Evolutionary conservation across 768 basidiomycete genomes (phyloP).

Genomic region (Calocera cornea): DNA sequence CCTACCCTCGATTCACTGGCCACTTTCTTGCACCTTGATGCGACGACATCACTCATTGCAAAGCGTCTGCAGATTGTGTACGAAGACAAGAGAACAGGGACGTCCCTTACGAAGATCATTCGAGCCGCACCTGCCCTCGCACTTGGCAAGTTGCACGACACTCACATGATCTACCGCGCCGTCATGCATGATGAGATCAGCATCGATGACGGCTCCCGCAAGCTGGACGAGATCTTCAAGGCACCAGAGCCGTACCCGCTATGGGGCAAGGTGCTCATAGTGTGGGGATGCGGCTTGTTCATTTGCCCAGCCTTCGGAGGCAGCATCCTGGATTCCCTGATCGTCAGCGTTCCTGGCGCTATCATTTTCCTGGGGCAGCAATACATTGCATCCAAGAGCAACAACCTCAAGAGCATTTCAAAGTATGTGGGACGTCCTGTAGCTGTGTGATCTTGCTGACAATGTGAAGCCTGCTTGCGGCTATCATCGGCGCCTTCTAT

Average conservation of each 20-base stretch:
- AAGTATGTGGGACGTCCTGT: slow-evolving; percentile 43
- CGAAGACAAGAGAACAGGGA: not conserved
- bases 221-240: slow-evolving; percentile 48
- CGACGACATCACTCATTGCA: slow-evolving; percentile 19
- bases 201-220: slow-evolving; percentile 56
- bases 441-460: slow-evolving; percentile 11
- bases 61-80: not conserved
- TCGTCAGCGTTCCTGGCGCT: slow-evolving; percentile 58
- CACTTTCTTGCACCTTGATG: slow-evolving; percentile 76
- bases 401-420: slow-evolving; percentile 79
- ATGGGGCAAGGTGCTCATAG: slow-evolving; percentile 48
- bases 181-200: slow-evolving; percentile 90
- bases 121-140: slow-evolving; percentile 34
- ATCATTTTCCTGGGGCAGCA: slow-evolving; percentile 59
- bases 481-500: slow-evolving; percentile 64
- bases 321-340: slow-evolving; percentile 72
- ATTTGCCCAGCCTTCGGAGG: slow-evolving; percentile 82
- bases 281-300: slow-evolving; percentile 56
- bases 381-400: slow-evolving; percentile 56
- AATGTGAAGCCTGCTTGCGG: slow-evolving; percentile 54
- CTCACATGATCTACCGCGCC: slow-evolving; percentile 69
- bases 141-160: slow-evolving; percentile 70
- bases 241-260: slow-evolving; percentile 51
- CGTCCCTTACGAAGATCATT: not conserved
- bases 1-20: slow-evolving; percentile 82